Evolutionary conservation across 768 basidiomycete genomes (phyloP), one percentile per base, ranked within the genome.

Genomic region (Hypholoma sublateritium): DNA sequence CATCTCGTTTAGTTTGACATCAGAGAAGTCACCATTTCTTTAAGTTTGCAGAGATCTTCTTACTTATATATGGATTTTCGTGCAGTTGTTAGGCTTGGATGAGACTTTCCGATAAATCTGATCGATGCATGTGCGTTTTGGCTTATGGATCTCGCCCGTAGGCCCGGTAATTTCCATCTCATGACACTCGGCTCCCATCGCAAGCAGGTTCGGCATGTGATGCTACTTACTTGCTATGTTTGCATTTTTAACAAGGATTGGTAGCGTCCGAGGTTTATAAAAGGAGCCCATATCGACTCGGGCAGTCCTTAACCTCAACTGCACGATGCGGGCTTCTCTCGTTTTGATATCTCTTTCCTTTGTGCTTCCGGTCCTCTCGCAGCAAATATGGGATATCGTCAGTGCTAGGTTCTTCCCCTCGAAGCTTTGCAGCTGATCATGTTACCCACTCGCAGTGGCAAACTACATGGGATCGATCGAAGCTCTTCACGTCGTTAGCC

Each of bases 311-410:
- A 12, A 16, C 25, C 22, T 4, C 22, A 22, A 11, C 16, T 16
- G 25, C 25, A 19, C 50, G 41, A 56, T 56, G 55, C 47, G 37
- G n/a, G 36, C 24, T 36, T 56, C 24, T 34, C 24, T 50, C 34
- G 1, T 56, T 6, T 28, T 48, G 17, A 45, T 24, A 17, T 19
- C 49, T 24, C 47, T 46, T 41, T 28, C 13, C 39, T 35, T 50
- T n/a, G 55, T 37, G 16, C 17, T 56, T 35, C 53, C 62, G 4
- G 72, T 59, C 39, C 68, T 70, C 37, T 79, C 76, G 14, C 82
- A 82, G 59, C 80, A 83, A 53, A 83, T 84, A 55, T 81, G 74
- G 72, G 83, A 83, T 51, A 78, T 82, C 24, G 83, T 83, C 56
- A 58, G 80, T 64, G 9, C 24, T 17, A 34, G 34, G 45, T 37